Percentiles rank a stretch among this genome's conserved stretches.
Conservation (phyloP, 2,329 filamentous ascomycete genomes). For the Penicillium sumatraense region DNA sequence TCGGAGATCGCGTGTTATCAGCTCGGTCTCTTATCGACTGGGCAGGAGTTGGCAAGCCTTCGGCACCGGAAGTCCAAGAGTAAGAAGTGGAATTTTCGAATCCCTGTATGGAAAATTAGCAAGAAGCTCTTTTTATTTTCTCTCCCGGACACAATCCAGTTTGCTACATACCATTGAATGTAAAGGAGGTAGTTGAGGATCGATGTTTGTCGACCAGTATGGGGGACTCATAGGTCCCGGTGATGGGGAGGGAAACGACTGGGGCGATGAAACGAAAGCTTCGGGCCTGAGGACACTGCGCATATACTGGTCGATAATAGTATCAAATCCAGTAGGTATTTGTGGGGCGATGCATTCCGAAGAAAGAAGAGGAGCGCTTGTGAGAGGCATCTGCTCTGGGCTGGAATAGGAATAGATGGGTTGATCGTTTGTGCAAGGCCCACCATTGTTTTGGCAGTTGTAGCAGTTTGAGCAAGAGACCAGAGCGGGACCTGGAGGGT, state of each 20-base stretch:
- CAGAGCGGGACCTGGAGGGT: not conserved
- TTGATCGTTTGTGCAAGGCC: not conserved
- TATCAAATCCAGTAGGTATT: not conserved
- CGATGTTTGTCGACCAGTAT: constrained; percentile 16
- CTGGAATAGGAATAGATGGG: not conserved
- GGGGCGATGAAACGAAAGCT: constrained; percentile 6
- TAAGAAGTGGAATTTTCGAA: not conserved
- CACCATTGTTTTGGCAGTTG: constrained; percentile 1
- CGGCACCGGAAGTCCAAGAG: not conserved
- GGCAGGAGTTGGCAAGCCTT: not conserved
- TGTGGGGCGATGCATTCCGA: not conserved
- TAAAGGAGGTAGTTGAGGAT: constrained; percentile 2
- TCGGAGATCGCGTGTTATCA: not conserved
- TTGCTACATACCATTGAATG: not conserved
- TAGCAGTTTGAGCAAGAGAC: constrained; percentile 1
- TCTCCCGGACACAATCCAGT: not conserved
- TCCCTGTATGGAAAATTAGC: not conserved
- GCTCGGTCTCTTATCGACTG: not conserved
- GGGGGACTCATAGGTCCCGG: not conserved
- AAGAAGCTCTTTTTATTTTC: not conserved
- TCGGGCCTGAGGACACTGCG: constrained; percentile 15
- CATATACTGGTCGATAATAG: constrained; percentile 12
- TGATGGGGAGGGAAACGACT: not conserved
- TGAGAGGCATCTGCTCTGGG: not conserved
- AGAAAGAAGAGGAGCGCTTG: not conserved